Conservation (phyloP, 2,329 filamentous ascomycete species). For the Beauveria caledonica region DNA sequence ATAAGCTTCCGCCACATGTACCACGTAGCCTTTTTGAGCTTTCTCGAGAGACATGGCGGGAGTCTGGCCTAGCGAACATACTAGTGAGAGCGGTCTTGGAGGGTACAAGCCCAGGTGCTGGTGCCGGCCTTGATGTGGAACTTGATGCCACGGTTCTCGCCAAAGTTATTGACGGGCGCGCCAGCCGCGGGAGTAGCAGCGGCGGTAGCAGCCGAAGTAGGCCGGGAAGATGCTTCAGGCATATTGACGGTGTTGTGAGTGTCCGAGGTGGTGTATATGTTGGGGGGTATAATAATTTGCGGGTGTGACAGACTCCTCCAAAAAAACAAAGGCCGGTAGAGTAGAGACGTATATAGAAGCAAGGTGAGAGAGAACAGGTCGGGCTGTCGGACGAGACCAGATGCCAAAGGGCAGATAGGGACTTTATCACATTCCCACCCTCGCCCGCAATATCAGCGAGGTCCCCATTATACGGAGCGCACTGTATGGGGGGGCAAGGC, state of each 20-base stretch:
- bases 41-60: not conserved
- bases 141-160: slow-evolving; percentile 34
- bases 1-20: not conserved
- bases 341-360: not conserved
- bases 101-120: slow-evolving; percentile 30
- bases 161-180: slow-evolving; percentile 16
- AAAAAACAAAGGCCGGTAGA: not conserved
- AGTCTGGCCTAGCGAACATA: slow-evolving; percentile 22
- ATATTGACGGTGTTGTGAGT: slow-evolving; percentile 10
- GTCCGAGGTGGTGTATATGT: not conserved
- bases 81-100: slow-evolving; percentile 37
- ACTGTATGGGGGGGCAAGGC: not conserved
- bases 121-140: slow-evolving; percentile 39
- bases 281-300: not conserved
- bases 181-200: slow-evolving; percentile 15
- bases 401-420: not conserved
- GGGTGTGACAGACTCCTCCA: slow-evolving; percentile 8
- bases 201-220: slow-evolving; percentile 11
- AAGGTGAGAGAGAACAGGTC: not conserved
- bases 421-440: slow-evolving; percentile 5
- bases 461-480: slow-evolving; percentile 2
- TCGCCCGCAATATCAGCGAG: not conserved
- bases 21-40: not conserved
- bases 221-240: slow-evolving; percentile 10
- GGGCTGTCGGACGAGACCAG: not conserved